Base-by-base conservation (phyloP, 176 grass and related monocot species). In the Aegilops umbellulata region DNA sequence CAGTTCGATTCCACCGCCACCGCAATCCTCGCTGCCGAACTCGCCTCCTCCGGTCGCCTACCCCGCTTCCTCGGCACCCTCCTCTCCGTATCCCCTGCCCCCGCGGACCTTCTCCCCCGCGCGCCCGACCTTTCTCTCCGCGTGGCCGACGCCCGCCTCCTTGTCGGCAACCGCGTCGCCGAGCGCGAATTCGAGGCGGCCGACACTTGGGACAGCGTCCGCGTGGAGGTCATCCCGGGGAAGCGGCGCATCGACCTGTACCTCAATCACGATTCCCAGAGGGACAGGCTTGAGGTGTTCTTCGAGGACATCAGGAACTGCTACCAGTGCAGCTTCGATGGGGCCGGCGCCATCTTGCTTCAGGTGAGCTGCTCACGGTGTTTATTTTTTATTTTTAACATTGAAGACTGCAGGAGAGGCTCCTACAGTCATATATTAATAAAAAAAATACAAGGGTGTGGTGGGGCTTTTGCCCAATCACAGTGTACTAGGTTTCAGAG, bases 231-330 rank as follows among this genome's bases (percentile, higher is more conserved):
- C 44, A 95, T 98, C 69, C 88, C 86, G 49, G 86, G 65, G 86
- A 95, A 89, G 83, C 80, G 80, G 49, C 89, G 88, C 27, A 65
- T 98, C 85, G 89, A 94, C 82, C 24, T 98, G 60, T 98, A 90
- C 83, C 60, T 98, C 24, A 82, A 89, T 34, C 73, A 94, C 67
- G 81, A 80, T 19, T 91, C 86, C 24, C 63, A 34, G 25, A 87
- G 84, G 47, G 91, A 92, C 89, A 98, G 84, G 79, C 91, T 98
- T 19, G 93, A 94, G 83, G 82, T 95, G 25, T 55, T 87, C 84
- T 98, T 98, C 9, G 84, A 88, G 51, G 96, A 95, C 69, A 92
- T 98, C 61, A 76, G 86, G 42, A 88, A 92, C 53, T 92, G 87
- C 46, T 90, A 42, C 25, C 79, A 82, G 4, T 98, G 93, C 80